phyloP scores from a whole-genome alignment of 768 basidiomycete species.

The Amanita subjunquillea region DNA sequence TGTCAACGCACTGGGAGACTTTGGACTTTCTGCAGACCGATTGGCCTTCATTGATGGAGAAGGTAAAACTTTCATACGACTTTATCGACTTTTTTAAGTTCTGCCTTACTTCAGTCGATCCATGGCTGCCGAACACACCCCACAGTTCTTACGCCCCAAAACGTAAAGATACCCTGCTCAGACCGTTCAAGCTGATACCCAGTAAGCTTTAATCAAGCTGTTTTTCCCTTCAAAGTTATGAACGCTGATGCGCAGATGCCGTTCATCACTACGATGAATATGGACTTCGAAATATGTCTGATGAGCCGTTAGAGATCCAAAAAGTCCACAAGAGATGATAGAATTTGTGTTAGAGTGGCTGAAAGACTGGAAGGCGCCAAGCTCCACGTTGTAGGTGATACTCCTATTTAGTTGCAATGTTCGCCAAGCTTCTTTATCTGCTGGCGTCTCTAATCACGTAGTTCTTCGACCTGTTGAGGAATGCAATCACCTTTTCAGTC shows the following conservation, averaged over 20 bases:
- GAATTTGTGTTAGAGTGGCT: constrained; percentile 73
- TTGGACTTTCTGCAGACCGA: constrained; percentile 66
- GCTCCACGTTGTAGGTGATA: background rate
- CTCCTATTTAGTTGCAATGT: too few relatives aligned
- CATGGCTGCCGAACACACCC: constrained; percentile 86
- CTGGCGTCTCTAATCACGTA: too few relatives aligned
- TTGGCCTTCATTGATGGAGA: constrained; percentile 86
- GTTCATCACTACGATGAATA: constrained; percentile 77
- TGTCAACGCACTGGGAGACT: constrained; percentile 83
- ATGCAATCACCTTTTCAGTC: too few relatives aligned
- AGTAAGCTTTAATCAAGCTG: constrained; percentile 33
- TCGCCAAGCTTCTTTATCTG: too few relatives aligned
- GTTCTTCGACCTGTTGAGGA: too few relatives aligned
- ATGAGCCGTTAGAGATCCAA: constrained; percentile 72
- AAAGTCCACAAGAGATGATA: constrained; percentile 78
- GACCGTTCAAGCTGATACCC: constrained; percentile 83
- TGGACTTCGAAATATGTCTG: constrained; percentile 46
- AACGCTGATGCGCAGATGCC: constrained; percentile 30
- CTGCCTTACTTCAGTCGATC: constrained; percentile 48
- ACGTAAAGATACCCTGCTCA: constrained; percentile 58
- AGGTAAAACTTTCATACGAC: constrained; percentile 27
- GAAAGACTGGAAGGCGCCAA: constrained; percentile 8
- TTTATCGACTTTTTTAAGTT: background rate
- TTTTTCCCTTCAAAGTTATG: background rate
- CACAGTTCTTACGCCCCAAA: constrained; percentile 65